Percentiles rank a stretch among this genome's conserved stretches.
Evolutionary conservation across 1,284 basidiomycete species (phyloP).

Genomic region (Austroboletus novae-zelandiae): DNA sequence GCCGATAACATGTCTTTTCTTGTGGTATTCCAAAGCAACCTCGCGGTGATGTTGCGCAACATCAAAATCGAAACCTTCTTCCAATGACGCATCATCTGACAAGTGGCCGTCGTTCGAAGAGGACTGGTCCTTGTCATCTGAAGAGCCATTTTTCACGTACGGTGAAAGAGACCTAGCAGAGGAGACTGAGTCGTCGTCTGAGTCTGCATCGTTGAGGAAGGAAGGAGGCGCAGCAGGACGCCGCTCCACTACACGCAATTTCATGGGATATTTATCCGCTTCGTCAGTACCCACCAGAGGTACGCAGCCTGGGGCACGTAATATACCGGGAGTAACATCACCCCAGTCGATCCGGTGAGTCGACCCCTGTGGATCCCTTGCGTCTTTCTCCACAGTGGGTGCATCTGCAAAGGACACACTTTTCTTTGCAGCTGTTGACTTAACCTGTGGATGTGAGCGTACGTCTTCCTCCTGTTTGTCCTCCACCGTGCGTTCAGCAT

Average conservation of each 20-base stretch:
- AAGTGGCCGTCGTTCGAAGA: conserved; percentile 23
- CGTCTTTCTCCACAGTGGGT: conserved; percentile 18
- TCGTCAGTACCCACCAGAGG: conserved; percentile 40
- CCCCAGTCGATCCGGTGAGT: conserved; percentile 44
- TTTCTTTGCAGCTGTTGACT: conserved; percentile 47
- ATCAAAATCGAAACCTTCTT: conserved; percentile 56
- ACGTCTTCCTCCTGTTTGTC: conserved; percentile 38
- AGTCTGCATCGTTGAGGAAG: conserved; percentile 34
- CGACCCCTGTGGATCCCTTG: conserved; percentile 2
- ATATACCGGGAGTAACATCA: conserved; percentile 50
- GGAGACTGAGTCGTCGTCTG: conserved; percentile 48
- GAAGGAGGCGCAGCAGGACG: conserved; percentile 32
- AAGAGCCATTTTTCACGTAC: conserved; percentile 12
- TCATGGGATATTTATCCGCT: conserved; percentile 53
- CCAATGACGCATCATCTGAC: conserved; percentile 33
- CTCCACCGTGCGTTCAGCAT: conserved; percentile 42
- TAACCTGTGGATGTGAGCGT: conserved; percentile 7
- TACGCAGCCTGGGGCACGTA: conserved; percentile 40
- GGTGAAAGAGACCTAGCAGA: conserved; percentile 30
- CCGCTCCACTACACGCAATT: conserved; percentile 66
- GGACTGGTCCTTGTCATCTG: conserved; percentile 8
- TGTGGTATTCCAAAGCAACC: conserved; percentile 68
- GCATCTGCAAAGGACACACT: conserved; percentile 61
- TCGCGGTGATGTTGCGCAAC: conserved; percentile 67
- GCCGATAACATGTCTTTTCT: conserved; percentile 56